A percentile compares a stretch with the other conserved stretches of the same genome.
Conservation (phyloP, 306 rosid species). For the Rosa multiflora region DNA sequence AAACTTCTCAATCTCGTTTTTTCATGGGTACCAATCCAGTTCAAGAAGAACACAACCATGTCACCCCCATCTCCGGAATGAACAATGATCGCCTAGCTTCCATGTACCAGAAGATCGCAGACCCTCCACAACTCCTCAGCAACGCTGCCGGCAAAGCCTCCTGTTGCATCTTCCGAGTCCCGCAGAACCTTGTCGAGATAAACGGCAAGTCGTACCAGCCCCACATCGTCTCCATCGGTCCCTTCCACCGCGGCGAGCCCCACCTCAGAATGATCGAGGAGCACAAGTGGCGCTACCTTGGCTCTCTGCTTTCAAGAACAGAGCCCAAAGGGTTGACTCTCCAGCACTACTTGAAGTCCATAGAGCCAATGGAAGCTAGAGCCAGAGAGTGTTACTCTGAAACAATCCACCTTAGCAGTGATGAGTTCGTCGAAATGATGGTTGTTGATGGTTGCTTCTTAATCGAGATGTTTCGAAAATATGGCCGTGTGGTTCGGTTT, state of each 20-base stretch:
- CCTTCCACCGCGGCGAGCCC: conserved; percentile 45
- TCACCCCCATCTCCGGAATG: conserved; percentile 24
- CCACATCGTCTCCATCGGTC: conserved; percentile 66
- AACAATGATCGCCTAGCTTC: conserved; percentile 36
- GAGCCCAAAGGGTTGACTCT: conserved; percentile 10
- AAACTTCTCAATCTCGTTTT: background rate
- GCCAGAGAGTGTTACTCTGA: conserved; percentile 58
- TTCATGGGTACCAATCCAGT: conserved; percentile 22
- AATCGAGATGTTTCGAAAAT: too few species aligned
- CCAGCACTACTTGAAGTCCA: conserved; percentile 18
- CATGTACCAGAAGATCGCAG: conserved; percentile 41
- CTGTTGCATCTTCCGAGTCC: conserved; percentile 56
- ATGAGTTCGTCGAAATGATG: too few species aligned
- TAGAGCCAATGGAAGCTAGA: conserved; percentile 31
- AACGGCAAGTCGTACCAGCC: conserved; percentile 61
- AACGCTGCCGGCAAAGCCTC: conserved; percentile 44
- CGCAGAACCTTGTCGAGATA: conserved; percentile 41
- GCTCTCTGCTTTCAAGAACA: conserved; percentile 40
- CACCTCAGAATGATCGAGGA: conserved; percentile 55
- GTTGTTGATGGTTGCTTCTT: too few species aligned
- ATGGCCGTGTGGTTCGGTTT: too few species aligned
- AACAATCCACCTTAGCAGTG: too few species aligned
- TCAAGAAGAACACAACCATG: conserved; percentile 19
- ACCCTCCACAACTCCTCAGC: conserved; percentile 48
- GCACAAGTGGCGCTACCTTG: conserved; percentile 56